Evolutionary conservation across 768 basidiomycete species (phyloP).

Genomic region (Calocera viscosa): DNA sequence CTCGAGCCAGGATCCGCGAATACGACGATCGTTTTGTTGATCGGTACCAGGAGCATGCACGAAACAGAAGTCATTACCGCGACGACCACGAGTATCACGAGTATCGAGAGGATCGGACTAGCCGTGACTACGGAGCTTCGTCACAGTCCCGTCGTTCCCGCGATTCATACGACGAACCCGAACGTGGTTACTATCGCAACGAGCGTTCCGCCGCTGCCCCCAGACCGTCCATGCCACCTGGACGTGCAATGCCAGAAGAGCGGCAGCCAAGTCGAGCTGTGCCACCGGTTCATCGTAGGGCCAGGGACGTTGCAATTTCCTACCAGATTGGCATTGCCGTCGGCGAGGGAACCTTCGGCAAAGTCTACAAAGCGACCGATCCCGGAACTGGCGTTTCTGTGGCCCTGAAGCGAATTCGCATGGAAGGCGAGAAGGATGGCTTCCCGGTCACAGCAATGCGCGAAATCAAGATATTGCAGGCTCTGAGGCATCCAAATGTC

Average conservation of each 20-base stretch:
- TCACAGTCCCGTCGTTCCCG: not conserved
- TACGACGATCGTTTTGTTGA: not conserved
- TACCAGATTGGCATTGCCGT: constrained; percentile 88
- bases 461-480: constrained; percentile 95
- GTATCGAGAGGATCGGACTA: too few species aligned
- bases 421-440: constrained; percentile 95
- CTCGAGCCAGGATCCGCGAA: not conserved
- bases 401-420: constrained; percentile 89
- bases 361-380: constrained; percentile 92
- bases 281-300: not conserved
- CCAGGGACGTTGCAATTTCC: constrained; percentile 22
- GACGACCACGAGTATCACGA: not conserved
- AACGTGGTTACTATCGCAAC: not conserved
- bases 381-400: constrained; percentile 62
- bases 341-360: constrained; percentile 96
- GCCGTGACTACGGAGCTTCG: not conserved
- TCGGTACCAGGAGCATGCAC: not conserved
- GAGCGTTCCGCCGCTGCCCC: not conserved
- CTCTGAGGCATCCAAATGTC: constrained; percentile 77
- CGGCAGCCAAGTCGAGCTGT: not conserved
- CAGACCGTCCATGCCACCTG: not conserved
- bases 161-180: not conserved
- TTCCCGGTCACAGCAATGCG: constrained; percentile 99
- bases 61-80: not conserved
- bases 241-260: constrained; percentile 14